Percentiles rank a stretch among this genome's conserved stretches.
Evolutionary conservation across 2,329 filamentous ascomycete species (phyloP).

Genomic region (Colletotrichum lentis): DNA sequence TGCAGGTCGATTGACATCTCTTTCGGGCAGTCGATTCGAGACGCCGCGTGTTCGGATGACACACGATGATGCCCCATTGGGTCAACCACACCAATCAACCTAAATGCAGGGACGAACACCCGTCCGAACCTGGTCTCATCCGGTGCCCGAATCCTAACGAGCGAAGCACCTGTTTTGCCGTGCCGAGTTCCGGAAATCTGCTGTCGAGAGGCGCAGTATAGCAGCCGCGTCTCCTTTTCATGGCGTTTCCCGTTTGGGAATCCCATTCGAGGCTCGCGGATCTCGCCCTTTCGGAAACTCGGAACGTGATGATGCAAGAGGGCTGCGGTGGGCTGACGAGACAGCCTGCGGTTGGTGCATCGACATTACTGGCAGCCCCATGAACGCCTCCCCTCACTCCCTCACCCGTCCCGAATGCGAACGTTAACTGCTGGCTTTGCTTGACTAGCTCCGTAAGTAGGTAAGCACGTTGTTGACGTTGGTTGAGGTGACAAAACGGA

Average conservation of each 20-base stretch:
- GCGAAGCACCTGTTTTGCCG: background rate
- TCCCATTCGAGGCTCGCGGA: constrained; percentile 41
- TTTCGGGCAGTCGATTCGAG: background rate
- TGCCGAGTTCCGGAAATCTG: constrained; percentile 25
- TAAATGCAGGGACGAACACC: background rate
- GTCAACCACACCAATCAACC: too few relatives aligned
- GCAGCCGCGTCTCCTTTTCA: background rate
- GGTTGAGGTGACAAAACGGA: background rate
- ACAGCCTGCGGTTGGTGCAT: background rate
- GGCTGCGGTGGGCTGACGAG: background rate
- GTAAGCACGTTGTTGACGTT: background rate
- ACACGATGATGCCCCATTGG: too few relatives aligned
- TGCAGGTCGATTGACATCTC: background rate
- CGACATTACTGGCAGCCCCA: background rate
- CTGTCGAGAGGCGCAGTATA: constrained; percentile 6
- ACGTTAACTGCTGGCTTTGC: background rate
- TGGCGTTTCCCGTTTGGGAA: constrained; percentile 36
- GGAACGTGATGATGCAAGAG: background rate
- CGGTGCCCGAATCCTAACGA: background rate
- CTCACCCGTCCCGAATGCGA: background rate
- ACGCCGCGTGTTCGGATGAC: background rate
- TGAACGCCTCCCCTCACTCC: background rate
- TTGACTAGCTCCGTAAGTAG: background rate
- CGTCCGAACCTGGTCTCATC: background rate
- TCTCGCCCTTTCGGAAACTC: background rate